Conservation (phyloP, 208 protist genomes). For the Entamoeba invadens region DNA sequence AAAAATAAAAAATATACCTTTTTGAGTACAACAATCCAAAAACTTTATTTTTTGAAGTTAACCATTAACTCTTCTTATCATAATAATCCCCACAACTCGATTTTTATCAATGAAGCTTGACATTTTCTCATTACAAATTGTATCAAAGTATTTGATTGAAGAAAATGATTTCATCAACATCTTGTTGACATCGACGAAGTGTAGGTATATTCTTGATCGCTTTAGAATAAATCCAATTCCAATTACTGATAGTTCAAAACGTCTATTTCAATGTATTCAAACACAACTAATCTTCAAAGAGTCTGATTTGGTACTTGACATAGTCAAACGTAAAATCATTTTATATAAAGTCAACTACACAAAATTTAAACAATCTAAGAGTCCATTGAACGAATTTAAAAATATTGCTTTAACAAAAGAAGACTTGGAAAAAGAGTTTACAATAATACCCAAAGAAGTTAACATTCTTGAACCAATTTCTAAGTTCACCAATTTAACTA, state of each 20-base stretch:
- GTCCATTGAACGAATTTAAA: not conserved
- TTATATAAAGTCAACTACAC: not conserved
- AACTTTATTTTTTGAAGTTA: too few relatives aligned
- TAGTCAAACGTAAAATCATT: not conserved
- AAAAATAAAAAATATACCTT: too few relatives aligned
- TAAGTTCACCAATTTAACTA: not conserved
- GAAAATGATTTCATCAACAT: not conserved
- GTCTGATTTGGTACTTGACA: not conserved
- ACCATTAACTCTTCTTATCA: too few relatives aligned
- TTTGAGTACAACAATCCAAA: too few relatives aligned
- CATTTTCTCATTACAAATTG: not conserved
- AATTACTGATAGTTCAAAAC: not conserved
- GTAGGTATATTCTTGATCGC: not conserved
- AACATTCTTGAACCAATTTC: not conserved
- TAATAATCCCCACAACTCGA: too few relatives aligned
- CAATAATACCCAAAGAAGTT: not conserved
- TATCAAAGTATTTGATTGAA: not conserved
- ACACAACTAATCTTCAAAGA: not conserved
- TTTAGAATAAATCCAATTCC: not conserved
- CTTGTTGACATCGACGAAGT: not conserved
- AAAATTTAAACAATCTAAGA: not conserved
- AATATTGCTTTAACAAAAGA: not conserved
- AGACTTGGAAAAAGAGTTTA: not conserved
- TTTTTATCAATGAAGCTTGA: too few relatives aligned
- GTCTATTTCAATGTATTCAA: not conserved